phyloP scores from a whole-genome alignment of 2,329 filamentous ascomycete species.

The Pseudovirgaria hyperparasitica region DNA sequence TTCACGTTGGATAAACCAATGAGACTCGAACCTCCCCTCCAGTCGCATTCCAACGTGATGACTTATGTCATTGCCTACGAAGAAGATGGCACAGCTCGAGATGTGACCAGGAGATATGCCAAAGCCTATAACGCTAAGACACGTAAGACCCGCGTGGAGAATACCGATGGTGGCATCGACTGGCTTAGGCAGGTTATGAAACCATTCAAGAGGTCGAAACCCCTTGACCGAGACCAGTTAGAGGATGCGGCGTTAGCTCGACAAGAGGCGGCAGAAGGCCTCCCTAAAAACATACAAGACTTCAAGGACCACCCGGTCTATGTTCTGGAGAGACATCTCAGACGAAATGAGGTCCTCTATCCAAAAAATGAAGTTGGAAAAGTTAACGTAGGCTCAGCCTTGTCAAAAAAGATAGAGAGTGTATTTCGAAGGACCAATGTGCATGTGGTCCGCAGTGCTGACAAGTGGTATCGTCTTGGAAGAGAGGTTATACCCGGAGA shows the following conservation, averaged over 20 bases:
- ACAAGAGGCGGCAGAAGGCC: slow-evolving; percentile 58
- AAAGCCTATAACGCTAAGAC: slow-evolving; percentile 90
- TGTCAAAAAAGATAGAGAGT: slow-evolving; percentile 51
- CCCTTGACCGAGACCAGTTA: slow-evolving; percentile 61
- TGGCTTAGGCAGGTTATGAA: slow-evolving; percentile 44
- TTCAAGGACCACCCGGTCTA: slow-evolving; percentile 69
- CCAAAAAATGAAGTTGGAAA: slow-evolving; percentile 65
- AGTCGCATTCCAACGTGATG: slow-evolving; percentile 63
- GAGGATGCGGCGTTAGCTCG: slow-evolving; percentile 67
- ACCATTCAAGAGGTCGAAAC: slow-evolving; percentile 23
- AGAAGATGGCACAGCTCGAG: slow-evolving; percentile 61
- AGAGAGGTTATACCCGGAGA: slow-evolving; percentile 63
- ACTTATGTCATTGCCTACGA: slow-evolving; percentile 80
- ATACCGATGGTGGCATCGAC: slow-evolving; percentile 37
- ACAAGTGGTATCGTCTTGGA: slow-evolving; percentile 85
- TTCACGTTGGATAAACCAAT: slow-evolving; percentile 62
- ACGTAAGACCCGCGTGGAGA: slow-evolving; percentile 65
- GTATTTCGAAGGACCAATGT: slow-evolving; percentile 79
- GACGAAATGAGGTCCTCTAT: slow-evolving; percentile 68
- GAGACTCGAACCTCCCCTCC: slow-evolving; percentile 70
- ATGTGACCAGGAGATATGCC: slow-evolving; percentile 78
- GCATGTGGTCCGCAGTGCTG: slow-evolving; percentile 60
- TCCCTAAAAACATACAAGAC: slow-evolving; percentile 75
- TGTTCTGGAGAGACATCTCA: slow-evolving; percentile 74
- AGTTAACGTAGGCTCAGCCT: slow-evolving; percentile 51